Evolutionary conservation across 192 early-diverging fungal species (phyloP), one percentile per base, ranked within the genome.

Genomic region (Entomortierella parvispora): DNA sequence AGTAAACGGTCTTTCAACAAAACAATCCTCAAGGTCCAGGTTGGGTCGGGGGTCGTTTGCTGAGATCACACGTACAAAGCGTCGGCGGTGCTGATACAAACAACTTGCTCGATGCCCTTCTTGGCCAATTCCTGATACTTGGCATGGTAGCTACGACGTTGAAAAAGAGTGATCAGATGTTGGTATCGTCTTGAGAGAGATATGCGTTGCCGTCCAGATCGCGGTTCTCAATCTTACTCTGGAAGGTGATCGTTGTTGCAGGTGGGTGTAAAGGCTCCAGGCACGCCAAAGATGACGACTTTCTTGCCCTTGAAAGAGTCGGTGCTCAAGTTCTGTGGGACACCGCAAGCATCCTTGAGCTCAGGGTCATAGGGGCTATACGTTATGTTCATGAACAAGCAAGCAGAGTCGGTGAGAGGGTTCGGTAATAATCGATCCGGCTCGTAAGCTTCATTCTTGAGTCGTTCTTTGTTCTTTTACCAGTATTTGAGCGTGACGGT

Each of bases 191-290:
- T n/a, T n/a, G n/a, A n/a, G n/a, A n/a, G n/a, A n/a, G n/a, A n/a
- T n/a, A n/a, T n/a, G n/a, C n/a, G n/a, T n/a, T n/a, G n/a, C n/a
- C n/a, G n/a, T n/a, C n/a, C n/a, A n/a, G n/a, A n/a, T 31, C 23
- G 40, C 26, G 44, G 25, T 56, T 51, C 34, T 56, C 46, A 29
- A 58, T 37, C 71, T 61, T 83, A 89, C 52, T 72, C 84, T 9
- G 89, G 89, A 26, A 89, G 51, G 42, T 90, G 89, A 20, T 77
- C 45, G 47, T 80, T 71, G 42, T 82, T 80, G 68, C 89, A 90
- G 31, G 81, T 83, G 22, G 89, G 89, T n/a, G 88, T 90, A 67
- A 90, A 90, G 12, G 86, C 85, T 33, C 87, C 88, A 45, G 90
- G 90, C 6, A 91, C 87, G 52, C 85, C 82, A 80, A 91, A 90